phyloP scores from a whole-genome alignment of 140 eudicot species.

The Ambrosia hybrid region DNA sequence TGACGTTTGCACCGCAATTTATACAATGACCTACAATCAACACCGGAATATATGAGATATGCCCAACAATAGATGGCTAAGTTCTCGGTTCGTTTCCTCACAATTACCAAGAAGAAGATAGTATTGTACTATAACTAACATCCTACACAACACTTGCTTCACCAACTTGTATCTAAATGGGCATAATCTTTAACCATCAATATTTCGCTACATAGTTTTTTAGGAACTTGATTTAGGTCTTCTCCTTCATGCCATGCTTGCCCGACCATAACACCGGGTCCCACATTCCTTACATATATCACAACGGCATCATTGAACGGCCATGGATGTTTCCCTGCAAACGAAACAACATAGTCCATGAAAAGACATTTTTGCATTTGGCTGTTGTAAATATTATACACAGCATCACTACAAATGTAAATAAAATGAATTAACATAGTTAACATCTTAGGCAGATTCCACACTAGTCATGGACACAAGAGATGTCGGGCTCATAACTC shows the following conservation, averaged over 20 bases:
- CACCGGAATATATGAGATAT: not conserved
- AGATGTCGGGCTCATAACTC: not conserved
- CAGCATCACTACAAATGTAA: not conserved
- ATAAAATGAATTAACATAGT: not conserved
- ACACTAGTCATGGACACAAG: not conserved
- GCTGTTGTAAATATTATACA: not conserved
- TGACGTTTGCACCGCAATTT: not conserved
- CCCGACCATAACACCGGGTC: slow-evolving; percentile 86
- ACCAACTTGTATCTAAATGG: slow-evolving; percentile 34
- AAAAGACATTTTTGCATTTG: not conserved
- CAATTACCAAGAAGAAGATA: not conserved
- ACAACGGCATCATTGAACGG: slow-evolving; percentile 74
- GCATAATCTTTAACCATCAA: slow-evolving; percentile 67
- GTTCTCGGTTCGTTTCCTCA: not conserved
- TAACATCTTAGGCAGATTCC: not conserved
- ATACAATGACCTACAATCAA: not conserved
- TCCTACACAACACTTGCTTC: slow-evolving; percentile 1
- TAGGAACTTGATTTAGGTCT: slow-evolving; percentile 66
- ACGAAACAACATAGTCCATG: not conserved
- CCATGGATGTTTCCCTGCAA: slow-evolving; percentile 67
- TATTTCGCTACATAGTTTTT: slow-evolving; percentile 71
- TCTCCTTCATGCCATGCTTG: slow-evolving; percentile 90
- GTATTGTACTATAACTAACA: not conserved
- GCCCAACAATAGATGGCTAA: not conserved
- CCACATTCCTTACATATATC: slow-evolving; percentile 58